phyloP scores from a whole-genome alignment of 192 early-diverging fungal genomes.

The Bifiguratus adelaidae region DNA sequence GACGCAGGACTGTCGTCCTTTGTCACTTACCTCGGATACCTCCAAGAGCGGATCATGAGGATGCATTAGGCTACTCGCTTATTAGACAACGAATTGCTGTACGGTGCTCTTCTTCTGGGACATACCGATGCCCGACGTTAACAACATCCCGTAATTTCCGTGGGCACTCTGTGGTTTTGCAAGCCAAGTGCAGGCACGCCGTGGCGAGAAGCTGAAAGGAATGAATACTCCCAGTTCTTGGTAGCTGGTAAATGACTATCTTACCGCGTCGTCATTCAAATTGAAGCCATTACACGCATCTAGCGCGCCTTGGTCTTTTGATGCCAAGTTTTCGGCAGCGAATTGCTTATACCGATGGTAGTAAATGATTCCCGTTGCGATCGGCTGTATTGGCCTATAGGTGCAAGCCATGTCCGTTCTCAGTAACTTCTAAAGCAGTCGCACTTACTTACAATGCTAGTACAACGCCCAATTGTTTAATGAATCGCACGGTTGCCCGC shows the following conservation, averaged over 20 bases:
- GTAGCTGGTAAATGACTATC: background rate
- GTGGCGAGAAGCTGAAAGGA: conserved; percentile 30
- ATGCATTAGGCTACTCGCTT: conserved; percentile 16
- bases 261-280: conserved; percentile 12
- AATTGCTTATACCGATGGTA: conserved; percentile 37
- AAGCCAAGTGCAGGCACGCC: conserved; percentile 38
- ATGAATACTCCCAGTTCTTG: background rate
- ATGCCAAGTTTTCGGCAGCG: conserved; percentile 9
- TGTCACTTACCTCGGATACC: conserved; percentile 10
- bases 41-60: conserved; percentile 9
- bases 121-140: conserved; percentile 34
- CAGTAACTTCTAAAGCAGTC: too few species aligned
- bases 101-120: background rate
- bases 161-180: conserved; percentile 38
- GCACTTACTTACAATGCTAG: too few species aligned
- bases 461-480: too few species aligned
- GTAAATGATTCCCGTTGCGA: conserved; percentile 33
- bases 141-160: conserved; percentile 40
- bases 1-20: background rate
- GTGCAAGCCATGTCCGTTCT: too few species aligned
- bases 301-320: background rate
- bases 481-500: too few species aligned
- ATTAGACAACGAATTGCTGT: conserved; percentile 9
- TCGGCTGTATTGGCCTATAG: conserved; percentile 30
- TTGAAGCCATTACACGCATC: conserved; percentile 1